Conservation (phyloP, 2,329 filamentous ascomycete genomes). For the Beauveria australis region DNA sequence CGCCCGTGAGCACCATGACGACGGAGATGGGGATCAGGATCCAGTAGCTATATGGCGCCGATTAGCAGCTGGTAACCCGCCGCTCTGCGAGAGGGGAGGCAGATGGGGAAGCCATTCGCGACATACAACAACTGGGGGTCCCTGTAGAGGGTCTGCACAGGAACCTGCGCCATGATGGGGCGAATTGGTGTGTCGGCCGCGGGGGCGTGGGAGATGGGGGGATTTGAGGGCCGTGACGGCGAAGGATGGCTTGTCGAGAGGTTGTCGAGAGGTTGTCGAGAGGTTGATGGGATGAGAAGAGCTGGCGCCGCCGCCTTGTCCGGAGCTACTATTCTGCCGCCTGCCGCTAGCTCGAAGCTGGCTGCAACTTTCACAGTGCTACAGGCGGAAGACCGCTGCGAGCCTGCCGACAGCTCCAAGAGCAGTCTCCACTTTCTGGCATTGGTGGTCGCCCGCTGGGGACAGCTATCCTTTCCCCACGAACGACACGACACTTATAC, state of each 20-base stretch:
- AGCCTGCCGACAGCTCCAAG: not conserved
- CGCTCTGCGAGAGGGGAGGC: no score
- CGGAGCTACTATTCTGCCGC: conserved; percentile 15
- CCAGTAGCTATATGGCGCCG: conserved; percentile 67
- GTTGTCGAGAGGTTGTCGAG: not conserved
- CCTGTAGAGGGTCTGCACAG: conserved; percentile 91
- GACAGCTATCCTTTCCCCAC: conserved; percentile 12
- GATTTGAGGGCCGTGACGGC: not conserved
- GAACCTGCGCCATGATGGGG: conserved; percentile 66
- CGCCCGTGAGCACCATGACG: conserved; percentile 94
- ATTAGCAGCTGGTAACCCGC: not conserved
- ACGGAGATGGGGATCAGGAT: conserved; percentile 95
- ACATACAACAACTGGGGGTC: conserved; percentile 96
- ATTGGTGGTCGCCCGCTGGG: not conserved
- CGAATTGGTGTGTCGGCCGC: not conserved
- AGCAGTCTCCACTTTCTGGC: not conserved
- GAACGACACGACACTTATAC: conserved; percentile 11
- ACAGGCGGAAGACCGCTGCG: not conserved
- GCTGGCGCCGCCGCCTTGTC: not conserved
- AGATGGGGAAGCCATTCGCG: not conserved
- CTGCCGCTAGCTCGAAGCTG: not conserved
- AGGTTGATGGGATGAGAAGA: not conserved
- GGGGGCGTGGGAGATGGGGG: not conserved
- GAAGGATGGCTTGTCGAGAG: not conserved
- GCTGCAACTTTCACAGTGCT: not conserved